Evolutionary conservation across 306 rosid species (phyloP).

Genomic region (Citrullus colocynthis): DNA sequence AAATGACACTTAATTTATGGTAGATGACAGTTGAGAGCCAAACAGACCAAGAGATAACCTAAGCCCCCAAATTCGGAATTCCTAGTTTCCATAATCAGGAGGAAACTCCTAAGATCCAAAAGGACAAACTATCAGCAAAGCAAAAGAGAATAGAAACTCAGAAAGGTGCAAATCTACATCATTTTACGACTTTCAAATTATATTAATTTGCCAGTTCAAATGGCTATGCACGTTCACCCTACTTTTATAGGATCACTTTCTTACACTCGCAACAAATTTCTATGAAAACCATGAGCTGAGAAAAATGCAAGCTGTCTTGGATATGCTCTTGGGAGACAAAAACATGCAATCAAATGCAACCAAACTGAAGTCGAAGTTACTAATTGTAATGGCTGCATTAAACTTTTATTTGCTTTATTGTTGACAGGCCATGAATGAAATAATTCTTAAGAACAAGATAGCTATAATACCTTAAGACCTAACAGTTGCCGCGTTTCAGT

Average conservation of each 20-base stretch:
- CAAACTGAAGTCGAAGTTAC: not conserved
- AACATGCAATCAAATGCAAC: not conserved
- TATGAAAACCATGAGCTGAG: not conserved
- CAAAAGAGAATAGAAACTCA: not conserved
- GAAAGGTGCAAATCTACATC: not conserved
- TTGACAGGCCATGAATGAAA: not conserved
- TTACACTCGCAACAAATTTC: not conserved
- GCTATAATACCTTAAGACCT: slow-evolving; percentile 64
- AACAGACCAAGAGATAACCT: not conserved
- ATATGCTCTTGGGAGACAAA: not conserved
- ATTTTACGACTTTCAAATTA: not conserved
- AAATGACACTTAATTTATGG: not conserved
- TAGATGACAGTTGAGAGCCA: not conserved
- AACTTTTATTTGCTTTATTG: not conserved
- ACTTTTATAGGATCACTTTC: not conserved
- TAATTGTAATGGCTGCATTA: not conserved
- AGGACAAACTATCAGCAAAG: not conserved
- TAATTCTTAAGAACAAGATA: not conserved
- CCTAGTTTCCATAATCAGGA: not conserved
- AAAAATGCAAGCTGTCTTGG: not conserved
- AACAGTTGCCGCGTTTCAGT: slow-evolving; percentile 59
- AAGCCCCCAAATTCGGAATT: not conserved
- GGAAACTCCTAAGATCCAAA: not conserved
- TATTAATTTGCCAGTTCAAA: not conserved
- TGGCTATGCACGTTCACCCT: not conserved